These are phyloP conservation scores for Acanthamoeba culbertsoni DNA, from an alignment of 208 protist genomes.

Conservation along the genomic window DNA sequence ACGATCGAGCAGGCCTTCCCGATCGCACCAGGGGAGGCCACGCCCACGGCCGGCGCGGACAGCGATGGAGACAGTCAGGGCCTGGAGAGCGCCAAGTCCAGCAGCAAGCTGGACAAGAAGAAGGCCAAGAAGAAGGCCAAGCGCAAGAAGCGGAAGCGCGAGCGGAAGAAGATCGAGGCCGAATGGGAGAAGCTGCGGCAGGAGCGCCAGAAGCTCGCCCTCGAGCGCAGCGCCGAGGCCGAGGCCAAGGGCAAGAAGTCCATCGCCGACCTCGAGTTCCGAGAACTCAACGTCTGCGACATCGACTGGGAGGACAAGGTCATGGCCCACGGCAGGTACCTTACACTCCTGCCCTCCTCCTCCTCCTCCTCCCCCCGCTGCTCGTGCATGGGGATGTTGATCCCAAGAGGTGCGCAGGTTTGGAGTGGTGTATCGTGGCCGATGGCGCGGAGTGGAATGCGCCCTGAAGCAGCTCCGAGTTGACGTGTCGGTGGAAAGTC, in stretches of 20 bases:
- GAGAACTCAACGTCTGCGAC: not conserved
- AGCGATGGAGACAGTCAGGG: not conserved
- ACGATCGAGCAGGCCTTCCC: not conserved
- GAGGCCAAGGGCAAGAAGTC: not conserved
- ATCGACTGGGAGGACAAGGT: not conserved
- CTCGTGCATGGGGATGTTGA: not conserved
- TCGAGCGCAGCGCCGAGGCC: not conserved
- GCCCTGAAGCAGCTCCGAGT: constrained; percentile 17
- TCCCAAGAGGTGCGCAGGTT: not conserved
- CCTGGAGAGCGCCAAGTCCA: not conserved
- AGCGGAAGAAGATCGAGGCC: not conserved
- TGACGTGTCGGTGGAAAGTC: not conserved
- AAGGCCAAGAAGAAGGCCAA: not conserved
- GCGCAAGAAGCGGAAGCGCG: not conserved
- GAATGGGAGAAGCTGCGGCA: constrained; percentile 20
- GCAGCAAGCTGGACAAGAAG: not conserved
- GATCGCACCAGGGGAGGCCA: too few species aligned
- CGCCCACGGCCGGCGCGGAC: too few species aligned
- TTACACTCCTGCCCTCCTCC: not conserved
- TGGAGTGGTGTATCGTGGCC: not conserved
- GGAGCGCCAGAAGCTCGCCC: not conserved
- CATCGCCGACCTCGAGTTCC: constrained; percentile 32
- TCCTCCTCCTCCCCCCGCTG: not conserved
- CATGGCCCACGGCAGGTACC: not conserved
- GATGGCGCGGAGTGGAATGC: constrained; percentile 15